A percentile compares a stretch with the other conserved stretches of the same genome.
These are phyloP conservation scores for Mycena metata DNA, from an alignment of 768 basidiomycete species.

Conservation along the genomic window DNA sequence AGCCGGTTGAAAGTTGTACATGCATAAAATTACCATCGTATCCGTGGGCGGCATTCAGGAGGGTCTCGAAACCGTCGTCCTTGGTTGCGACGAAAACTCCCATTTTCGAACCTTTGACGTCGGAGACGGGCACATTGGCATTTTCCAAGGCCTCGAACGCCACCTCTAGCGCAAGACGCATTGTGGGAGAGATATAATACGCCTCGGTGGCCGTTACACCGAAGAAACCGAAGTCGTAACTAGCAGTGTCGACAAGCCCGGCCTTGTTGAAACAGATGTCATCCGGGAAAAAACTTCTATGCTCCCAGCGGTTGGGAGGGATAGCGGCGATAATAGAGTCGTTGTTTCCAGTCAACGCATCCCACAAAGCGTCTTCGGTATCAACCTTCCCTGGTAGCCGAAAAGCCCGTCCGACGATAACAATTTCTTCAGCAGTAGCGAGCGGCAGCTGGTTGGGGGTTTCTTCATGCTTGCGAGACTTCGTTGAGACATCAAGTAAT, in stretches of 20 bases:
- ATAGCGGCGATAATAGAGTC: constrained; percentile 14
- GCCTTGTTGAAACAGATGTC: constrained; percentile 32
- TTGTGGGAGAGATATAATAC: constrained; percentile 35
- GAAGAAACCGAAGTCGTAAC: constrained; percentile 37
- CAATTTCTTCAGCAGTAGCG: constrained; percentile 26
- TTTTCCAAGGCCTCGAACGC: constrained; percentile 37
- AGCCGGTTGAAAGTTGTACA: background rate
- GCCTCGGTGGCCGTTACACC: constrained; percentile 36
- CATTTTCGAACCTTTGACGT: constrained; percentile 30
- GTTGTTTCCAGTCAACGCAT: constrained; percentile 25
- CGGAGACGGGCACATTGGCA: constrained; percentile 36
- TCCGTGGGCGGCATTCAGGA: constrained; percentile 33
- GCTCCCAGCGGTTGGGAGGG: constrained; percentile 37
- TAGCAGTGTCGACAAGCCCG: constrained; percentile 28
- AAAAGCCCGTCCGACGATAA: constrained; percentile 37
- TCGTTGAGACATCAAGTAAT: constrained; percentile 8
- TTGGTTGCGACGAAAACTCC: constrained; percentile 33
- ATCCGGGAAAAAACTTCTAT: constrained; percentile 25
- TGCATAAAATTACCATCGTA: constrained; percentile 32
- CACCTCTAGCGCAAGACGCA: constrained; percentile 34
- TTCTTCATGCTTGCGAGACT: background rate
- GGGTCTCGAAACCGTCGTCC: constrained; percentile 33
- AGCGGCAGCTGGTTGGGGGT: background rate
- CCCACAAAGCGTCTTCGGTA: constrained; percentile 27
- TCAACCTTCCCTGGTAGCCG: constrained; percentile 32